Evolutionary conservation across 768 basidiomycete genomes (phyloP), one percentile per base, ranked within the genome.

Genomic region (Boletales sp.): DNA sequence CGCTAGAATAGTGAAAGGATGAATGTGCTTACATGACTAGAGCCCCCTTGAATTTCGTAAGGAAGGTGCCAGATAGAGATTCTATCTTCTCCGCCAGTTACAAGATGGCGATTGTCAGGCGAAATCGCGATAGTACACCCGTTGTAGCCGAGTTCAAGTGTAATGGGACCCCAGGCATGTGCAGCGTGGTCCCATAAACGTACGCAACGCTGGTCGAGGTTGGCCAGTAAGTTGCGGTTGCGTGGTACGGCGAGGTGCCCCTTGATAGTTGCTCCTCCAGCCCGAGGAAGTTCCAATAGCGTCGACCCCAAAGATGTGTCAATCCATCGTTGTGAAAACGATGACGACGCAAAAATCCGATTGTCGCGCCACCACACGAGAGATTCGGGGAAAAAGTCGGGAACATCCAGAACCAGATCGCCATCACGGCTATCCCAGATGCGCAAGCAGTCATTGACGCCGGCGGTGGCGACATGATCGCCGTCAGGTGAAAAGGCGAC

Each of bases 361-460:
- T 58, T 49, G 21, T 55, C 56, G 29, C 8, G 34, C 52, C 48
- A 59, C 57, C 57, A 58, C 30, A 58, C 40, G 21, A 58, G 32
- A 2, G 56, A 54, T 17, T 58, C 56, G 4, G 48, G 56, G 27
- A 38, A 54, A 40, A 47, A 48, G 2, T 7, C 49, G 1, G 48
- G 19, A 10, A 51, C 15, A 1, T 55, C 37, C 19, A 38, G 10
- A n/a, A 59, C 15, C 5, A 42, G 5, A 3, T 45, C 15, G 5
- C 57, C 58, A 3, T 41, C 18, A 4, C 50, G 53, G 18, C 44
- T 50, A 38, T 59, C 19, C 53, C 57, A 59, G 19, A 59, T 35
- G 29, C 53, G 53, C 24, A 55, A 30, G 30, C 39, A 49, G 42
- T 56, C 50, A 10, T 41, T 12, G 17, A 21, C 5, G 13, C 50